Evolutionary conservation across 1,139 yeast species (phyloP), one percentile per base, ranked within the genome.

Genomic region (Protomyces inouyei): DNA sequence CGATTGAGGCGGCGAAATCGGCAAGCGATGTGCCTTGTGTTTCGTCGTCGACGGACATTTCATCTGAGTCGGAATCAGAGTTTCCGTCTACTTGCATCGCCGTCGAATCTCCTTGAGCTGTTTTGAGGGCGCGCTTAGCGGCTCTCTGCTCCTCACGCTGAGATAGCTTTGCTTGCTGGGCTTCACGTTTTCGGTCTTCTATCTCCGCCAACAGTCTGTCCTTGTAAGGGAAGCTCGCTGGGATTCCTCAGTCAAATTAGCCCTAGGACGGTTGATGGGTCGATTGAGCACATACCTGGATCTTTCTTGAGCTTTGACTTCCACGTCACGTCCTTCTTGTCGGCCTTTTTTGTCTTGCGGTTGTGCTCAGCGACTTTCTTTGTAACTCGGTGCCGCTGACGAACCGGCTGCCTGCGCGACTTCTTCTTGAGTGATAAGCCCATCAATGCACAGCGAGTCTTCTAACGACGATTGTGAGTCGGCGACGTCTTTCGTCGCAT

Each of bases 241-340:
- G 99, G 71, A 93, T 93, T 70, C 64, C 48, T 43, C 4, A 5
- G 1, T 6, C 8, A 6, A 6, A 28, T 28, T 28, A 28, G 32
- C 32, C 32, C 5, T 28, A 28, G 1, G 32, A 28, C 32, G 32
- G 5, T 28, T 6, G 32, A 28, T 28, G 2, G 32, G 32, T 28
- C 8, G 32, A 28, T 6, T 28, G 32, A 28, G 32, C 9, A 28
- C 32, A n/a, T 16, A 43, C 48, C 97, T 8, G 92, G 92, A 75
- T 91, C 97, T 77, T 88, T 92, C 72, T 84, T 84, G 66, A 78
- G 77, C 74, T 86, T 85, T 43, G 96, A 88, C 75, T 84, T 90
- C 98, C 98, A 93, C 14, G 98, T 92, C 6, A 84, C 84, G 75
- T 92, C 97, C 75, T 84, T 91, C 82, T 93, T 93, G 40, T 96